A percentile compares a stretch with the other conserved stretches of the same genome.
phyloP scores from a whole-genome alignment of 345 rosid genomes.

The Corchorus olitorius region DNA sequence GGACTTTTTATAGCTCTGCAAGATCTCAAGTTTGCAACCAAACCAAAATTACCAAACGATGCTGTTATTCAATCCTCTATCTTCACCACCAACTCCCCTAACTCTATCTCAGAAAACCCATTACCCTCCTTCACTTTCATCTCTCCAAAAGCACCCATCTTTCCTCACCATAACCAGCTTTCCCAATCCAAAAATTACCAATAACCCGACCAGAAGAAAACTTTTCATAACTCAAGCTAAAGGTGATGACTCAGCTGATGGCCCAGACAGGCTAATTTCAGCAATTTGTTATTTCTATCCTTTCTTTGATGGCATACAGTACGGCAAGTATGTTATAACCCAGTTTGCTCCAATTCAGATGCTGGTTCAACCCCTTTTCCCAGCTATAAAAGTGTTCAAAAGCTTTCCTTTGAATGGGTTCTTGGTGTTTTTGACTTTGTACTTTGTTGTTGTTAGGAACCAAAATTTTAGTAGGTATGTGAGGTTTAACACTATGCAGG shows the following conservation, averaged over 20 bases:
- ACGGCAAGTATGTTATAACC: conserved; percentile 78
- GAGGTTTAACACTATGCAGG: conserved; percentile 98
- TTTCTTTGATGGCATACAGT: conserved; percentile 89
- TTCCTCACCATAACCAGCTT: conserved; percentile 29
- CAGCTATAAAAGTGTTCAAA: conserved; percentile 77
- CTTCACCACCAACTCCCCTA: conserved; percentile 34
- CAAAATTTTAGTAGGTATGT: conserved; percentile 86
- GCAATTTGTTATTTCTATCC: conserved; percentile 91
- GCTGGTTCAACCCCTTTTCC: conserved; percentile 75
- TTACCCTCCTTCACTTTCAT: conserved; percentile 22
- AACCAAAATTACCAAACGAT: conserved; percentile 36
- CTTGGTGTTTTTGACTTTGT: conserved; percentile 69
- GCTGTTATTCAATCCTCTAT: conserved; percentile 38
- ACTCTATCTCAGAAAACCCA: conserved; percentile 22
- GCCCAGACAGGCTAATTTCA: conserved; percentile 83
- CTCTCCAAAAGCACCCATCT: conserved; percentile 28
- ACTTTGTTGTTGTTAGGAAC: conserved; percentile 90
- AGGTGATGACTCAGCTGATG: conserved; percentile 61
- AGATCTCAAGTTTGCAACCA: conserved; percentile 8
- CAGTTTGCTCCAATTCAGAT: conserved; percentile 68
- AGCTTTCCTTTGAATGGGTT: conserved; percentile 91
- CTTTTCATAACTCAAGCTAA: conserved; percentile 49
- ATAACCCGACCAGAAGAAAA: conserved; percentile 25
- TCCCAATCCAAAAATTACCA: background rate
- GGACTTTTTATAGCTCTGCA: background rate